Percentiles rank a stretch among this genome's conserved stretches.
phyloP scores from a whole-genome alignment of 371 early-diverging fungal genomes.

The Mucor velutinosus region DNA sequence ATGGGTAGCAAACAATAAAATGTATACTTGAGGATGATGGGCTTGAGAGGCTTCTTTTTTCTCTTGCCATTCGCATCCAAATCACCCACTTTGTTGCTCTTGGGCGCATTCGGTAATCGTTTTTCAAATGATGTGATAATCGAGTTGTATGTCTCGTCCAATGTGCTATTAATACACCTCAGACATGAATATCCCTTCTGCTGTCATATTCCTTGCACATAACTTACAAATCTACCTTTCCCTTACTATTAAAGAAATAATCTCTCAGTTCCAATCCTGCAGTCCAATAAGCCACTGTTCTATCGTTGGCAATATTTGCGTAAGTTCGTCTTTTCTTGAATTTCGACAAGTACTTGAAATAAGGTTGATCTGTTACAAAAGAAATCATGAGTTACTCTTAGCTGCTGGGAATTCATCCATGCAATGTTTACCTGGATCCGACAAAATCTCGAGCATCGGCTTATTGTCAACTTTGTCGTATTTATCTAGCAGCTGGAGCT shows the following conservation, averaged over 20 bases:
- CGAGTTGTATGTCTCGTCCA: slow-evolving; percentile 20
- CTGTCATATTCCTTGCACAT: too few species aligned
- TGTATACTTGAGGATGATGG: not conserved
- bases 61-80: not conserved
- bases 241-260: slow-evolving; percentile 48
- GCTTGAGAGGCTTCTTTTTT: not conserved
- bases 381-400: not conserved
- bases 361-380: slow-evolving; percentile 6
- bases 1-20: slow-evolving; percentile 11
- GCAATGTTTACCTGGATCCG: slow-evolving; percentile 57
- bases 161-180: slow-evolving; percentile 1
- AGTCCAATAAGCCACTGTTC: slow-evolving; percentile 71
- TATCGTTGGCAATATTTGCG: slow-evolving; percentile 74
- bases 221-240: slow-evolving; percentile 48
- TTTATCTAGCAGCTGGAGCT: slow-evolving; percentile 53
- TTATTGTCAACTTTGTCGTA: slow-evolving; percentile 27
- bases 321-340: slow-evolving; percentile 56
- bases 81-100: not conserved
- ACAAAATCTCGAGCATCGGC: slow-evolving; percentile 60
- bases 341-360: slow-evolving; percentile 36
- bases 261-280: slow-evolving; percentile 58
- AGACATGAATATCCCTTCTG: not conserved
- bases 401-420: not conserved
- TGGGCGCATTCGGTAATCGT: not conserved
- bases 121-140: slow-evolving; percentile 20